Evolutionary conservation across 805 yeast species (phyloP), one percentile per base, ranked within the genome.

Genomic region (Candida schatavii): DNA sequence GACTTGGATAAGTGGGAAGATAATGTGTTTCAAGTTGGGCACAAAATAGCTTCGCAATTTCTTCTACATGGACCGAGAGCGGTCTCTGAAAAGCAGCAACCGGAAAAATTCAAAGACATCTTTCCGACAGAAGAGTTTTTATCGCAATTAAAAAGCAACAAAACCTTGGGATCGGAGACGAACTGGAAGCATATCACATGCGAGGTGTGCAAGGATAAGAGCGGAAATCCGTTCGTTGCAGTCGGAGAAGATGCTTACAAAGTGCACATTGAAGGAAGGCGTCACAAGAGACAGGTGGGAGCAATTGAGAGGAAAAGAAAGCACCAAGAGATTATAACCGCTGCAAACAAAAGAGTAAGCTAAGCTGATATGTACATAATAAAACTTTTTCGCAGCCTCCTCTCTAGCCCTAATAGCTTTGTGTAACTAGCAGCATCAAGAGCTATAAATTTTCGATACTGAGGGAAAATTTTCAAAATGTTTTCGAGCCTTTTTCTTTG

Each of bases 181-280:
- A 46, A 74, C 47, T 86, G 95, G 93, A 71, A 77, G 40, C 95
- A 88, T 47, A 76, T 66, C 51, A 62, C 62, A 15, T 91, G 99
- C 58, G 75, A 77, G 1, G 59, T 72, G 1, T 91, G 99, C 57
- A 62, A 59, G 5, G 83, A 80, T 48, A 65, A 69, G 27, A 68
- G 72, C 3, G 80, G 80, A 1, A 70, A 78, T 2, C 71, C 77
- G 1, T 58, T 84, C 11, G 72, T 88, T 0, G 75, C 85, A 1
- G 80, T 93, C 5, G 97, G 97, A 0, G 80, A 77, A 38, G 76
- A 78, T 1, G 83, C 75, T 39, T 88, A 87, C 83, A 59, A 77
- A 4, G 72, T 76, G 3, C 99, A 91, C 61, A 44, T 80, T 37
- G 63, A 66, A 15, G 81, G 96, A 44, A 72, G 81, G 46, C 73